Conservation (phyloP, 805 yeast species). For the Ogataea kodamae region DNA sequence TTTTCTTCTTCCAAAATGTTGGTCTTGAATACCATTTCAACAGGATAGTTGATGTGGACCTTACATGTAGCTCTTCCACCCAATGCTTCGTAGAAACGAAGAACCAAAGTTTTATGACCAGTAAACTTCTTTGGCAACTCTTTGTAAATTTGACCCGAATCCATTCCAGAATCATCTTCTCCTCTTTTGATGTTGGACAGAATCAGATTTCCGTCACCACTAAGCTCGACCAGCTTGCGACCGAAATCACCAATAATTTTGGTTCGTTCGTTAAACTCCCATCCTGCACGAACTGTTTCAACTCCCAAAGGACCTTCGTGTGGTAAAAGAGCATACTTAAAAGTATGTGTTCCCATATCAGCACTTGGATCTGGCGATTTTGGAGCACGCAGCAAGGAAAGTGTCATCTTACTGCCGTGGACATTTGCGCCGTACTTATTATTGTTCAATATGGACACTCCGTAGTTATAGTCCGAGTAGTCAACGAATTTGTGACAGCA, state of each 20-base stretch:
- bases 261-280: conserved; percentile 67
- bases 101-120: conserved; percentile 52
- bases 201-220: conserved; percentile 58
- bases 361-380: conserved; percentile 94
- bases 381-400: conserved; percentile 84
- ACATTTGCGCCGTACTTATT: conserved; percentile 89
- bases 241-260: conserved; percentile 17
- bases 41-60: conserved; percentile 43
- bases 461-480: conserved; percentile 79
- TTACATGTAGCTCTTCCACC: conserved; percentile 71
- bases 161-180: conserved; percentile 61
- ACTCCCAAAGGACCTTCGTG: conserved; percentile 65
- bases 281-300: conserved; percentile 68
- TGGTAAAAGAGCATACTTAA: conserved; percentile 82
- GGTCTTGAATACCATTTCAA: conserved; percentile 49
- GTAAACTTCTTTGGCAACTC: conserved; percentile 40
- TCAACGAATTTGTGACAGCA: conserved; percentile 94
- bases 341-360: conserved; percentile 85
- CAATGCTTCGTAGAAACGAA: conserved; percentile 80
- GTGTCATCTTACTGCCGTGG: conserved; percentile 88
- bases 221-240: conserved; percentile 25
- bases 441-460: conserved; percentile 81
- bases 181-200: conserved; percentile 81
- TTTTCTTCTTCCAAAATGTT: conserved; percentile 57
- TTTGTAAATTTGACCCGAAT: conserved; percentile 31